Conservation (phyloP, 805 yeast genomes). For the Starmera pachycereana region DNA sequence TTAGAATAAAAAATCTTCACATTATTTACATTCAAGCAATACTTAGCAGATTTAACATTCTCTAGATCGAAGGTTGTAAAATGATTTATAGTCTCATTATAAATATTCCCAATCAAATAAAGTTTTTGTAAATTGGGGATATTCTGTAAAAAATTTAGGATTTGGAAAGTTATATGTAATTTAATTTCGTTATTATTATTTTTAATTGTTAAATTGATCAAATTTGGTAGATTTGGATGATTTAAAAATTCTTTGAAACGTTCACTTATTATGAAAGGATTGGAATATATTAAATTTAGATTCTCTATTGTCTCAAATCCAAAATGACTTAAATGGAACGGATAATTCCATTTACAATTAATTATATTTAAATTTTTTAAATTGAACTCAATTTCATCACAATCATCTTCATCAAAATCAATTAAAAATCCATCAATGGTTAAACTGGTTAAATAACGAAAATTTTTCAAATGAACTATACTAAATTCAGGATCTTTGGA, state of each 20-base stretch:
- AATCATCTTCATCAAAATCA: constrained; percentile 29
- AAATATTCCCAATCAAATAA: constrained; percentile 22
- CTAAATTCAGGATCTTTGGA: constrained; percentile 24
- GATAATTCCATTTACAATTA: constrained; percentile 50
- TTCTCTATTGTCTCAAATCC: constrained; percentile 15
- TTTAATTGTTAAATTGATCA: constrained; percentile 18
- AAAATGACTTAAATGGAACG: constrained; percentile 31
- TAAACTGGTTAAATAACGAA: constrained; percentile 24
- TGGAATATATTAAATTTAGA: constrained; percentile 19
- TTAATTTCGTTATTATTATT: constrained; percentile 18
- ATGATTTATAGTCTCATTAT: constrained; percentile 22
- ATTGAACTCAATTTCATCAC: constrained; percentile 10
- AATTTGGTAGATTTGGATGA: constrained; percentile 18
- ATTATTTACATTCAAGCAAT: constrained; percentile 19
- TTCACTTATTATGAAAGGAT: constrained; percentile 25
- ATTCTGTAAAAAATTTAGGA: constrained; percentile 21
- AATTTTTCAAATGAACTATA: constrained; percentile 31
- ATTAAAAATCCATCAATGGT: constrained; percentile 29
- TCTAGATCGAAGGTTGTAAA: constrained; percentile 19
- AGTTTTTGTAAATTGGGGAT: constrained; percentile 21
- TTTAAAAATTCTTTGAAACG: constrained; percentile 22
- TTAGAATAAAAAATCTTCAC: constrained; percentile 25
- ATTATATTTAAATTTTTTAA: constrained; percentile 22
- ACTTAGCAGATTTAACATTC: constrained; percentile 12
- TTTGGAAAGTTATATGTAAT: constrained; percentile 22